A percentile compares a stretch with the other conserved stretches of the same genome.
Conservation (phyloP, 2,329 filamentous ascomycete species). For the Verticillium albo-atrum region DNA sequence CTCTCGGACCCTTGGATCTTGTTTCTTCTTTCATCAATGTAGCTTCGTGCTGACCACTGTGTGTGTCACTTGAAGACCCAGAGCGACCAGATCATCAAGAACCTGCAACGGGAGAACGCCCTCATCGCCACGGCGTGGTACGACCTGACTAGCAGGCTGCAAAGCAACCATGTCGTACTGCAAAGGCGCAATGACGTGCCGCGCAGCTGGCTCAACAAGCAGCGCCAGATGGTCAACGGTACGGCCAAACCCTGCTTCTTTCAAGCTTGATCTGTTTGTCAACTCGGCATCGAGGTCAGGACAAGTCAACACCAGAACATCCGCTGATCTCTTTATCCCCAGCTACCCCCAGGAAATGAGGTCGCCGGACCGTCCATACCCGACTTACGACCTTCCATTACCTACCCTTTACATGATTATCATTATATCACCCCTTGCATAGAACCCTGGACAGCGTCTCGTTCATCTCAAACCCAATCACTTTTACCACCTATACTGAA, state of each 20-base stretch:
- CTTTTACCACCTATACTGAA: background rate
- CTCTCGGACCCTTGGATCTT: background rate
- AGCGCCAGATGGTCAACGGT: conserved; percentile 68
- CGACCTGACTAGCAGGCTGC: conserved; percentile 71
- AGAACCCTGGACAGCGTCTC: background rate
- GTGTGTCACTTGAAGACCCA: conserved; percentile 32
- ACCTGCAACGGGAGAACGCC: conserved; percentile 71
- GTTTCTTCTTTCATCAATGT: background rate
- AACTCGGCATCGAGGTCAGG: background rate
- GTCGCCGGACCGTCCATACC: background rate
- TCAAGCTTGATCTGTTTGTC: background rate
- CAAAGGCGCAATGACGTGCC: conserved; percentile 71
- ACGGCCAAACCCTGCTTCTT: conserved; percentile 13
- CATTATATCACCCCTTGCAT: background rate
- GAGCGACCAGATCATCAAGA: conserved; percentile 55
- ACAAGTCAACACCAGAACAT: background rate
- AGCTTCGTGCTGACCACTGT: background rate
- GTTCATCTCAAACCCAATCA: background rate
- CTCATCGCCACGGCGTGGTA: conserved; percentile 85
- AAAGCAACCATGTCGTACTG: conserved; percentile 78
- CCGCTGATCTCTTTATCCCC: background rate
- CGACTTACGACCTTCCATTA: background rate
- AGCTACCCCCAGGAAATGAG: background rate
- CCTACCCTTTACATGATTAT: background rate
- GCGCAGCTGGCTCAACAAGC: conserved; percentile 80